phyloP scores from a whole-genome alignment of 108 stramenopile genomes.

The Ochromonas danica region DNA sequence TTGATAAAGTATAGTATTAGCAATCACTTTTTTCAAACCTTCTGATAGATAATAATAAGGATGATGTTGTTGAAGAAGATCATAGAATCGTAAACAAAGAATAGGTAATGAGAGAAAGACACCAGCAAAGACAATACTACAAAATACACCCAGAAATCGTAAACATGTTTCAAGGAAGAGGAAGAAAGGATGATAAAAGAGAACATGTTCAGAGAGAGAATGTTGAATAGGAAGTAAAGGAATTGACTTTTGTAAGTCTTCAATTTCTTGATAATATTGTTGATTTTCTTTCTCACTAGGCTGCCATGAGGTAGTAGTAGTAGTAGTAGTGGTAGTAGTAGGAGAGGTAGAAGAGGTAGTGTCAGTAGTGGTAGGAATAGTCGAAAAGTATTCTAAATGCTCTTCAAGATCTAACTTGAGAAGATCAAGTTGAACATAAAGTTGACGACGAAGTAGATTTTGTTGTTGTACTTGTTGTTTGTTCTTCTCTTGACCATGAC shows the following conservation, averaged over 20 bases:
- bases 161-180: background rate
- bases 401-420: conserved; percentile 1
- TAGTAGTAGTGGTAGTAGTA: too few species aligned
- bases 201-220: background rate
- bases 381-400: too few species aligned
- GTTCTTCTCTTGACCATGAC: too few species aligned
- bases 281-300: too few species aligned
- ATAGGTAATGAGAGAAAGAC: background rate
- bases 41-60: background rate
- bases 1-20: too few species aligned
- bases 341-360: too few species aligned
- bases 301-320: too few species aligned
- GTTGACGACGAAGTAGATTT: background rate
- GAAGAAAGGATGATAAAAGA: too few species aligned
- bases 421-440: background rate
- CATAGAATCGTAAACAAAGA: background rate
- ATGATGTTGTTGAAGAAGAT: background rate
- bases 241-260: background rate
- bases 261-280: background rate
- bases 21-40: background rate
- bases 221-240: background rate
- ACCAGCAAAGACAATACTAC: background rate
- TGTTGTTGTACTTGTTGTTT: too few species aligned
- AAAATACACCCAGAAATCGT: conserved; percentile 1
- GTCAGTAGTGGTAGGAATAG: too few species aligned